Conservation (phyloP, 2,329 filamentous ascomycete genomes). For the Colletotrichum tropicale region DNA sequence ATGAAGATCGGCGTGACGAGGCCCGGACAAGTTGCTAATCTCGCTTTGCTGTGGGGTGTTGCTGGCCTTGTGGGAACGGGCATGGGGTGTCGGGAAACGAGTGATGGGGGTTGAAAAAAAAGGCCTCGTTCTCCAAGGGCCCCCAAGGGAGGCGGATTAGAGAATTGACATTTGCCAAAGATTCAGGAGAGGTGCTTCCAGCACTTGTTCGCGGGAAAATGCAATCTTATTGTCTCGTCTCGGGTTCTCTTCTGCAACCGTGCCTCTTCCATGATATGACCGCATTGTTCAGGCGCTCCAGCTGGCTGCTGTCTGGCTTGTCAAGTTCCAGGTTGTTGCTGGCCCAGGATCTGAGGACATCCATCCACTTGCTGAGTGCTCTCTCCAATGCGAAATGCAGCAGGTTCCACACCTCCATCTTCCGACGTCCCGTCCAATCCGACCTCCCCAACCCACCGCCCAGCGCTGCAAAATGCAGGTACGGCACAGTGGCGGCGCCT, state of each 20-base stretch:
- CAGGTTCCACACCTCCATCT: not conserved
- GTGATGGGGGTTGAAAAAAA: not conserved
- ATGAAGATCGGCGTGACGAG: conserved; percentile 8
- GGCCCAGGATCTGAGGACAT: not conserved
- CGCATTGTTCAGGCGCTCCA: not conserved
- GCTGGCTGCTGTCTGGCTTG: not conserved
- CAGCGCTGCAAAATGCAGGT: conserved; percentile 11
- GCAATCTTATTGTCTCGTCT: not conserved
- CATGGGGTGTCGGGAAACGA: not conserved
- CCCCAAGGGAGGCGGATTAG: not conserved
- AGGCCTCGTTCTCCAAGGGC: not conserved
- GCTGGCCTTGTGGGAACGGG: not conserved
- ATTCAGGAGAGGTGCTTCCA: not conserved
- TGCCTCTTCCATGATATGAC: not conserved
- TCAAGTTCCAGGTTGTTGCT: not conserved
- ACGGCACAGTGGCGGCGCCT: not conserved
- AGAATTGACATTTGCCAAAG: not conserved
- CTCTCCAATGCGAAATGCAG: not conserved
- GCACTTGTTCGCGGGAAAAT: not conserved
- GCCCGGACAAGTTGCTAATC: not conserved
- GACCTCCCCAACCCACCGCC: not conserved
- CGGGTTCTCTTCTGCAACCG: not conserved
- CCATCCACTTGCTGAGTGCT: not conserved
- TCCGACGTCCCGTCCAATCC: not conserved
- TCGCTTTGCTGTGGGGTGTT: conserved; percentile 5